Percentiles rank a stretch among this genome's conserved stretches.
These are phyloP conservation scores for Blastocladiella britannica DNA, from an alignment of 192 early-diverging fungal species.

Conservation along the genomic window DNA sequence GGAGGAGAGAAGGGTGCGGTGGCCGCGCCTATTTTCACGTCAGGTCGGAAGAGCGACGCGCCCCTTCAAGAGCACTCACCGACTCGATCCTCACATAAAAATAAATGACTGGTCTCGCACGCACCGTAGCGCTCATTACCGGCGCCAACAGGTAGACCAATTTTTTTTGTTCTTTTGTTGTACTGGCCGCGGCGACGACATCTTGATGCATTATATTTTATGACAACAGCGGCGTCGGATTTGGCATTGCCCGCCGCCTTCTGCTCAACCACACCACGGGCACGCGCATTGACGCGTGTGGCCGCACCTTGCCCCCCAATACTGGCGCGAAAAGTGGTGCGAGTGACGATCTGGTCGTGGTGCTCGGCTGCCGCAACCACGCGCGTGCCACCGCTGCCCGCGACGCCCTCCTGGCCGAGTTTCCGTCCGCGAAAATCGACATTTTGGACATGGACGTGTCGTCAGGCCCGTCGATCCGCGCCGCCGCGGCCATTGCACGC, in stretches of 20 bases:
- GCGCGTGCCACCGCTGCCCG: neutral
- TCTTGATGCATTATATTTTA: too few relatives aligned
- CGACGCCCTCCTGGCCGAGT: neutral
- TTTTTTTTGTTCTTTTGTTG: too few relatives aligned
- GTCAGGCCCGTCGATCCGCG: neutral
- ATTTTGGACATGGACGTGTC: neutral
- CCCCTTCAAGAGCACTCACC: too few relatives aligned
- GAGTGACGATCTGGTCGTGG: too few relatives aligned
- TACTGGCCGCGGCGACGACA: too few relatives aligned
- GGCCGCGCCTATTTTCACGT: too few relatives aligned
- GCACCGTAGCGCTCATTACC: neutral
- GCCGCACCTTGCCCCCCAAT: too few relatives aligned
- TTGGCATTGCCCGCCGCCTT: neutral
- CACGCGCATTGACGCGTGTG: neutral
- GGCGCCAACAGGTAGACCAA: neutral
- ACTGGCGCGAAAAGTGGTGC: too few relatives aligned
- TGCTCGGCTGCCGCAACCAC: neutral
- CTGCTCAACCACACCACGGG: neutral
- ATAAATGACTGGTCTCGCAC: too few relatives aligned
- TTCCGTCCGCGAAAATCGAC: neutral
- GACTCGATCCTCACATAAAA: too few relatives aligned
- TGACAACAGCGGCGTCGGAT: neutral
- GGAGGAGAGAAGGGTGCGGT: too few relatives aligned
- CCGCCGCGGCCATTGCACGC: neutral
- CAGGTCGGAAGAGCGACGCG: too few relatives aligned